Conservation (phyloP, 805 yeast species). For the Wickerhamomyces xylosicus region DNA sequence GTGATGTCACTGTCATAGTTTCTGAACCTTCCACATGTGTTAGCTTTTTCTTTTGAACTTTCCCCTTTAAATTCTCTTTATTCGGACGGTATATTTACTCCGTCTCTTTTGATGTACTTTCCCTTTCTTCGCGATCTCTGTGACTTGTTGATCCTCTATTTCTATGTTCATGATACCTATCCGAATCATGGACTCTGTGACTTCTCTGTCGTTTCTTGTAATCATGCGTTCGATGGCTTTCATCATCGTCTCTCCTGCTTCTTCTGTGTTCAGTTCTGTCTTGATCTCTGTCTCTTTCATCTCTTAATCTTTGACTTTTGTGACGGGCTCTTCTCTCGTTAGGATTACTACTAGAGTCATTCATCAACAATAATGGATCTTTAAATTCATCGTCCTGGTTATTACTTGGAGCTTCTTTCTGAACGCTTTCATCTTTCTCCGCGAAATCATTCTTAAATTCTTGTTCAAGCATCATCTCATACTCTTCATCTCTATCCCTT, state of each 20-base stretch:
- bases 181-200: background rate
- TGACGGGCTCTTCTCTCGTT: slow-evolving; percentile 2
- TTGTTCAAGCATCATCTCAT: slow-evolving; percentile 25
- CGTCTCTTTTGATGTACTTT: too few relatives aligned
- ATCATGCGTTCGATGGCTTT: too few relatives aligned
- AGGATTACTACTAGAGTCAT: background rate
- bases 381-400: slow-evolving; percentile 14
- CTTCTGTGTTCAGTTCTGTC: background rate
- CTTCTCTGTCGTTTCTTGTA: background rate
- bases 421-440: background rate
- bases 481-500: slow-evolving; percentile 39
- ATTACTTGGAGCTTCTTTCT: background rate
- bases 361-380: slow-evolving; percentile 17
- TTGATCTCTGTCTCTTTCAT: background rate
- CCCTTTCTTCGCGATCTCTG: slow-evolving; percentile 1
- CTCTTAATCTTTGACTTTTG: background rate
- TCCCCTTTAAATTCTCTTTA: background rate
- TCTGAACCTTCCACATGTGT: background rate
- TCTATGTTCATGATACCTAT: too few relatives aligned
- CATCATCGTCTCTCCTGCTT: slow-evolving; percentile 1
- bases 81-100: too few relatives aligned
- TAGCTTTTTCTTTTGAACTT: background rate
- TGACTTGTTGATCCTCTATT: background rate
- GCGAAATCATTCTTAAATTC: slow-evolving; percentile 23
- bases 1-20: too few relatives aligned